phyloP scores from a whole-genome alignment of 768 basidiomycete species.

The Lactarius akahatsu region DNA sequence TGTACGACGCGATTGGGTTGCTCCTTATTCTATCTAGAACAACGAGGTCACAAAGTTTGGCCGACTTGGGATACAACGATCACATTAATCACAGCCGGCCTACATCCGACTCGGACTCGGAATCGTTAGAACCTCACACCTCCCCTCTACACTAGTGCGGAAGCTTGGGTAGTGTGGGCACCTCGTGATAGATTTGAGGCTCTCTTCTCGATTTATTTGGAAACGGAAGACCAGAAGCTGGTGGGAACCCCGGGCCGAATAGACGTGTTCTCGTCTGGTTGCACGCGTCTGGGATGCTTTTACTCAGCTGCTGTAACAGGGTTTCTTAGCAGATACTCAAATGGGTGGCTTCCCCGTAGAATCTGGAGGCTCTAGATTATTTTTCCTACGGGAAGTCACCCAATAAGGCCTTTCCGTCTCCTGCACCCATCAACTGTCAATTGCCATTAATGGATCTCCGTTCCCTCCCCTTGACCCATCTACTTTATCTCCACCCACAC shows the following conservation, averaged over 20 bases:
- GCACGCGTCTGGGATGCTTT: not conserved
- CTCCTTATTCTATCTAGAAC: not conserved
- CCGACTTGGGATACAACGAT: not conserved
- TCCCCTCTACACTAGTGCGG: not conserved
- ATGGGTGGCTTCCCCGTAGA: too few species aligned
- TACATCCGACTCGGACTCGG: not conserved
- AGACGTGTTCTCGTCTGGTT: not conserved
- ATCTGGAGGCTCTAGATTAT: too few species aligned
- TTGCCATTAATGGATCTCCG: not conserved
- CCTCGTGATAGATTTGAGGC: not conserved
- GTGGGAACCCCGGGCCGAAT: not conserved
- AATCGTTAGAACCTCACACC: not conserved
- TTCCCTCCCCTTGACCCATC: not conserved
- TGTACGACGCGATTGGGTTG: not conserved
- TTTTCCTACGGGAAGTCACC: too few species aligned
- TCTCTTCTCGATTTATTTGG: constrained; percentile 1
- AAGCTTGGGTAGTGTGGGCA: not conserved
- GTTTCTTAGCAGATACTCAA: not conserved
- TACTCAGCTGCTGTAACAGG: not conserved
- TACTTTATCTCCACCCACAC: not conserved
- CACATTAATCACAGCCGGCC: not conserved
- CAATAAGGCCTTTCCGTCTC: not conserved
- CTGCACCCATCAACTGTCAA: not conserved
- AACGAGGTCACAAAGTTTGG: not conserved
- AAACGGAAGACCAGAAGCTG: not conserved